A percentile compares a stretch with the other conserved stretches of the same genome.
phyloP scores from a whole-genome alignment of 2,329 filamentous ascomycete species.

The Orbilia ellipsospora region DNA sequence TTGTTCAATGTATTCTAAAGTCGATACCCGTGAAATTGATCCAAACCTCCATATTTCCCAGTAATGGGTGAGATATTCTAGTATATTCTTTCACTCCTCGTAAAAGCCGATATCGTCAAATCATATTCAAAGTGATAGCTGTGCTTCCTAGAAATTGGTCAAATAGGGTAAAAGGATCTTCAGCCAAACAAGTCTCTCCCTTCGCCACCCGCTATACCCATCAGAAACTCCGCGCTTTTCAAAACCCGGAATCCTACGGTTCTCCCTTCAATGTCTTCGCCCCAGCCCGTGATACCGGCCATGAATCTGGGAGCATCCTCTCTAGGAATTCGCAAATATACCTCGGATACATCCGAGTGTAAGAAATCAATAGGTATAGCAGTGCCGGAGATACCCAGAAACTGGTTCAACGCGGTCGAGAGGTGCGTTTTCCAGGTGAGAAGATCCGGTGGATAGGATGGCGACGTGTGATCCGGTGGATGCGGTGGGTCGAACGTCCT shows the following conservation, averaged over 20 bases:
- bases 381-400: constrained; percentile 75
- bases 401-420: constrained; percentile 72
- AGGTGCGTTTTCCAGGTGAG: constrained; percentile 59
- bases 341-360: constrained; percentile 68
- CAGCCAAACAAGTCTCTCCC: constrained; percentile 49
- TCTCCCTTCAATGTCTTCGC: constrained; percentile 63
- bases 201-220: constrained; percentile 56
- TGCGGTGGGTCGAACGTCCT: constrained; percentile 58
- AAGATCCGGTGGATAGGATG: constrained; percentile 57
- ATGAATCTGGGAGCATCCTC: constrained; percentile 72
- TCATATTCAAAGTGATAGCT: no score
- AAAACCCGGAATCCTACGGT: constrained; percentile 57
- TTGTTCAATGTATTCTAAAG: no score
- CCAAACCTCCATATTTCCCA: no score
- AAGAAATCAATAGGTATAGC: constrained; percentile 78
- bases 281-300: constrained; percentile 75
- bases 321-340: constrained; percentile 74
- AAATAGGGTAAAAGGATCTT: background rate
- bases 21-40: no score
- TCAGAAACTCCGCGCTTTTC: constrained; percentile 57
- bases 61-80: no score
- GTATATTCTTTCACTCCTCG: no score
- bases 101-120: no score
- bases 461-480: constrained; percentile 31
- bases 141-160: no score